These are phyloP conservation scores for Heliamphora pulchella DNA, from an alignment of 179 eudicot genomes.

Conservation along the genomic window DNA sequence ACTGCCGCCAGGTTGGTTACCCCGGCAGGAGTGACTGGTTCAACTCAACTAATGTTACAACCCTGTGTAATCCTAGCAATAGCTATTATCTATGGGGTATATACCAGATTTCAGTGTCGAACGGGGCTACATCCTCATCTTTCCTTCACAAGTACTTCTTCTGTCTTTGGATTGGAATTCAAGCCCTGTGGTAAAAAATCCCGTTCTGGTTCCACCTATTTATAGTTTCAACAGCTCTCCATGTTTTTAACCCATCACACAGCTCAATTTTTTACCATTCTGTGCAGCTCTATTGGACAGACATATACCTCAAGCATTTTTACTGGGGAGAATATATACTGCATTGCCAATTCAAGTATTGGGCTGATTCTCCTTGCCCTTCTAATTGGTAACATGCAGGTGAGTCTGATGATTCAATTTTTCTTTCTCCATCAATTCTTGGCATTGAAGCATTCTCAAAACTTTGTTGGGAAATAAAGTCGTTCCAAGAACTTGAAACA, in stretches of 20 bases:
- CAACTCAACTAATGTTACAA: conserved; percentile 40
- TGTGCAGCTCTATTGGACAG: conserved; percentile 62
- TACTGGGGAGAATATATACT: conserved; percentile 48
- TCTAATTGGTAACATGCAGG: conserved; percentile 74
- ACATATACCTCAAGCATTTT: conserved; percentile 47
- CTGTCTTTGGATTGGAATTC: conserved; percentile 58
- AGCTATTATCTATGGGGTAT: conserved; percentile 47
- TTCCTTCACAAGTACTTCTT: conserved; percentile 61
- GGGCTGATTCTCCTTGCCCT: conserved; percentile 63
- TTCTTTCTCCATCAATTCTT: neutral
- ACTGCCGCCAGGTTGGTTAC: conserved; percentile 33
- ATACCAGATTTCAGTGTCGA: conserved; percentile 37
- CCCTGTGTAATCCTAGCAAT: conserved; percentile 36
- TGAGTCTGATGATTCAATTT: conserved; percentile 14
- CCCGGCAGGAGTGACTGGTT: conserved; percentile 37
- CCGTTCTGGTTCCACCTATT: conserved; percentile 15
- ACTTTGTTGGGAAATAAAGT: too few relatives aligned
- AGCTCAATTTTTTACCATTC: neutral
- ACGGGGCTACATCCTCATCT: conserved; percentile 32
- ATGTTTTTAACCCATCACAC: neutral
- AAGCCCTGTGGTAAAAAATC: conserved; percentile 39
- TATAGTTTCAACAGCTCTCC: neutral
- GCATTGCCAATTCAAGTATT: conserved; percentile 36
- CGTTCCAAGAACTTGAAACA: too few relatives aligned
- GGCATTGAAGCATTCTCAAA: neutral